Conservation (phyloP, 495 filamentous ascomycete species). For the Aspergillus egyptiacus region DNA sequence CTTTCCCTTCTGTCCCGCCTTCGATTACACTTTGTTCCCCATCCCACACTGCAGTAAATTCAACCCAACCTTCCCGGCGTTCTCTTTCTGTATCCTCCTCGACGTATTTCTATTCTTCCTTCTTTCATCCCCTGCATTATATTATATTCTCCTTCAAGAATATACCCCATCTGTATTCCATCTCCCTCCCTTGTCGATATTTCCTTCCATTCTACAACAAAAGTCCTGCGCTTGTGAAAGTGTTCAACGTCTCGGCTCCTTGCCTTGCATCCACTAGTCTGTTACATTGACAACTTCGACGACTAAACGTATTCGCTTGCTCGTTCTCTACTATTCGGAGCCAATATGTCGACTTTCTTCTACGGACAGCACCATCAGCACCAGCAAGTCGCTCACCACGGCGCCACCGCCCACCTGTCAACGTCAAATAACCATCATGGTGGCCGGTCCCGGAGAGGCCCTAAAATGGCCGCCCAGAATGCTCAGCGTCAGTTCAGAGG, state of each 20-base stretch:
- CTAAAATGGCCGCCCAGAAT: conserved; percentile 74
- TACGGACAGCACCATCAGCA: conserved; percentile 51
- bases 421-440: conserved; percentile 72
- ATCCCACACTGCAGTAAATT: conserved; percentile 27
- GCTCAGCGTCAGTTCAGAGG: conserved; percentile 79
- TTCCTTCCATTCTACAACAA: conserved; percentile 20
- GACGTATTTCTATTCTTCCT: conserved; percentile 14
- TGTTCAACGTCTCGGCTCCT: conserved; percentile 11
- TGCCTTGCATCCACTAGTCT: conserved; percentile 17
- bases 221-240: conserved; percentile 4
- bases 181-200: conserved; percentile 14
- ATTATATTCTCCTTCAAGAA: conserved; percentile 25
- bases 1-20: conserved; percentile 27
- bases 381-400: conserved; percentile 46
- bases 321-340: conserved; percentile 13
- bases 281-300: conserved; percentile 21
- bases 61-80: conserved; percentile 16
- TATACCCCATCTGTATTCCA: conserved; percentile 24
- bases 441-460: conserved; percentile 80
- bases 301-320: conserved; percentile 20
- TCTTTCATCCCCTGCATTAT: conserved; percentile 33
- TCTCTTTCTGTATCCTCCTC: conserved; percentile 23
- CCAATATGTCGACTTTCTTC: conserved; percentile 74
- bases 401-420: conserved; percentile 39
- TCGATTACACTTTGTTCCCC: conserved; percentile 22